Evolutionary conservation across 306 rosid genomes (phyloP).

Genomic region (Cucurbita argyrosperma): DNA sequence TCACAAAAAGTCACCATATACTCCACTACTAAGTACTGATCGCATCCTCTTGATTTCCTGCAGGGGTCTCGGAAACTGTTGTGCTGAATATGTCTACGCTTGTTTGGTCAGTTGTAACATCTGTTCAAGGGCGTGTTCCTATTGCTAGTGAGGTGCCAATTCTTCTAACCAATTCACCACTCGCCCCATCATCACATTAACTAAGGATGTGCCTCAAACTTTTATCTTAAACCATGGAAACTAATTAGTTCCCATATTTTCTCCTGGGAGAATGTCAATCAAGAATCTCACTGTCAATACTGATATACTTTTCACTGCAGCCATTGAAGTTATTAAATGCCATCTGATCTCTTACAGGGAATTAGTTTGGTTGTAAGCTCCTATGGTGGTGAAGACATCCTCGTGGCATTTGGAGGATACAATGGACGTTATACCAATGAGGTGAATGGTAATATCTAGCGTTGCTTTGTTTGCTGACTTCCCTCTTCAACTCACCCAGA

Average conservation of each 20-base stretch:
- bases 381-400: conserved; percentile 57
- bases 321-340: neutral
- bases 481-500: conserved; percentile 4
- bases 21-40: neutral
- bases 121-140: conserved; percentile 80
- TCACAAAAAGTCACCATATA: neutral
- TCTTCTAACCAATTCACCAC: neutral
- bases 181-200: neutral
- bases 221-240: neutral
- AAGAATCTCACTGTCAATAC: neutral
- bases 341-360: conserved; percentile 38
- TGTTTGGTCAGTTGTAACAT: conserved; percentile 88
- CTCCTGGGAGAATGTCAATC: neutral
- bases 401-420: conserved; percentile 81
- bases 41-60: conserved; percentile 15
- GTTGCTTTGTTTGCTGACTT: conserved; percentile 8
- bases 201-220: neutral
- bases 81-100: conserved; percentile 85
- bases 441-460: conserved; percentile 26
- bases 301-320: neutral
- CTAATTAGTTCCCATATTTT: neutral
- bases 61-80: conserved; percentile 79
- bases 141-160: conserved; percentile 79
- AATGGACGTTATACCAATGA: conserved; percentile 86
- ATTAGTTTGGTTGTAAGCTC: conserved; percentile 78